Evolutionary conservation across 1,284 basidiomycete species (phyloP).

Genomic region (Trametes pubescens): DNA sequence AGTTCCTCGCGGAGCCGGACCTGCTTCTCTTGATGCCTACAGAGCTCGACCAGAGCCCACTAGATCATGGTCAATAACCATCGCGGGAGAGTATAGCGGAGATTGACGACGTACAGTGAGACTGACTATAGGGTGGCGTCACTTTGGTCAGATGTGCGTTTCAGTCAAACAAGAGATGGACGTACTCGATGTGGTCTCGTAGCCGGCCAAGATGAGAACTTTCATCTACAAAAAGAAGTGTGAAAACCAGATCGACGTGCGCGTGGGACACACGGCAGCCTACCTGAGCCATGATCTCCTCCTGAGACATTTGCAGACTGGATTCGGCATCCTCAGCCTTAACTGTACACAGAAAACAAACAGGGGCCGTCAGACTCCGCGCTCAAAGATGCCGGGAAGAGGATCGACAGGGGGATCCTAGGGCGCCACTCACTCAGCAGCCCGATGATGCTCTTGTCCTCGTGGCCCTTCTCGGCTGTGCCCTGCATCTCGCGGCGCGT

Average conservation of each 20-base stretch:
- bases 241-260: not conserved
- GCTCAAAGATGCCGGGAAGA: not conserved
- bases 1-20: conserved; percentile 52
- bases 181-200: conserved; percentile 53
- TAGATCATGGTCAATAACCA: not conserved
- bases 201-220: conserved; percentile 49
- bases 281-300: conserved; percentile 72
- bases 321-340: conserved; percentile 56
- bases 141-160: not conserved
- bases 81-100: not conserved
- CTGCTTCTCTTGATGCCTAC: conserved; percentile 46
- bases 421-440: conserved; percentile 52
- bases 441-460: conserved; percentile 62
- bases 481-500: conserved; percentile 50
- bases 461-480: conserved; percentile 41
- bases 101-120: conserved; percentile 27
- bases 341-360: conserved; percentile 47
- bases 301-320: conserved; percentile 60
- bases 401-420: not conserved
- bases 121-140: conserved; percentile 26
- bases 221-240: conserved; percentile 42
- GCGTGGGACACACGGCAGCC: not conserved
- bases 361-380: not conserved
- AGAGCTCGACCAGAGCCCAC: conserved; percentile 46
- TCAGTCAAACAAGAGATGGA: not conserved